A percentile compares a stretch with the other conserved stretches of the same genome.
phyloP scores from a whole-genome alignment of 31 red algal genomes.

The Porphyra umbilicalis region DNA sequence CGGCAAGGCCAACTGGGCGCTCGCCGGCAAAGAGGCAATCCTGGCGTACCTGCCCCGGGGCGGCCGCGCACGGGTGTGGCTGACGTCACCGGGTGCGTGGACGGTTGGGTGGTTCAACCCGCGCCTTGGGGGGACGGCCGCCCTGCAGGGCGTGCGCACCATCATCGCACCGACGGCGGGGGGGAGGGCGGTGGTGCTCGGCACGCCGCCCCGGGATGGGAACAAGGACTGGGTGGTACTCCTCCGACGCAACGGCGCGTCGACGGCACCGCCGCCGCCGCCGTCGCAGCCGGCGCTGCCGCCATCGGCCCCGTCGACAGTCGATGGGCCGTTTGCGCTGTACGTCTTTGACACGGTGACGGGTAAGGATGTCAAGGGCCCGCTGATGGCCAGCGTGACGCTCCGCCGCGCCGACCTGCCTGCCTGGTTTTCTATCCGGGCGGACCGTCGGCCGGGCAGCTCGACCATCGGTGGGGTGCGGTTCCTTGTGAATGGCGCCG shows the following conservation, averaged over 20 bases:
- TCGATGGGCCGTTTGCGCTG: not conserved
- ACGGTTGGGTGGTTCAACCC: conserved; percentile 49
- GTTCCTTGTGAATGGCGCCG: not conserved
- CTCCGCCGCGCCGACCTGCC: not conserved
- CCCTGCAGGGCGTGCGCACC: conserved; percentile 9
- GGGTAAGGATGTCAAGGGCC: not conserved
- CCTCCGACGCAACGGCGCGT: not conserved
- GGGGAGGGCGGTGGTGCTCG: not conserved
- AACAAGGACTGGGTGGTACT: not conserved
- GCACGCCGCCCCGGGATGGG: not conserved
- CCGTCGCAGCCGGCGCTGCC: not conserved
- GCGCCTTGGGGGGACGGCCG: not conserved
- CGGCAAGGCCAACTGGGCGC: not conserved
- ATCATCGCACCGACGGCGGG: not conserved
- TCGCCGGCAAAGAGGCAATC: conserved; percentile 16
- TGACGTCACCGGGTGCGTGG: conserved; percentile 9
- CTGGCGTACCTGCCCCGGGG: conserved; percentile 26
- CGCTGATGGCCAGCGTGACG: not conserved
- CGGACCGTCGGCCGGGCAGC: not conserved
- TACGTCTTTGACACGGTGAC: not conserved
- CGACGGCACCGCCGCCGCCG: not conserved
- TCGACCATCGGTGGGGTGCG: not conserved
- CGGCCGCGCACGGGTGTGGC: conserved; percentile 12
- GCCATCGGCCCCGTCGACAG: not conserved
- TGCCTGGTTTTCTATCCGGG: not conserved